A percentile compares a stretch with the other conserved stretches of the same genome.
Evolutionary conservation across 1,284 basidiomycete species (phyloP).

Genomic region (Ustilago curta): DNA sequence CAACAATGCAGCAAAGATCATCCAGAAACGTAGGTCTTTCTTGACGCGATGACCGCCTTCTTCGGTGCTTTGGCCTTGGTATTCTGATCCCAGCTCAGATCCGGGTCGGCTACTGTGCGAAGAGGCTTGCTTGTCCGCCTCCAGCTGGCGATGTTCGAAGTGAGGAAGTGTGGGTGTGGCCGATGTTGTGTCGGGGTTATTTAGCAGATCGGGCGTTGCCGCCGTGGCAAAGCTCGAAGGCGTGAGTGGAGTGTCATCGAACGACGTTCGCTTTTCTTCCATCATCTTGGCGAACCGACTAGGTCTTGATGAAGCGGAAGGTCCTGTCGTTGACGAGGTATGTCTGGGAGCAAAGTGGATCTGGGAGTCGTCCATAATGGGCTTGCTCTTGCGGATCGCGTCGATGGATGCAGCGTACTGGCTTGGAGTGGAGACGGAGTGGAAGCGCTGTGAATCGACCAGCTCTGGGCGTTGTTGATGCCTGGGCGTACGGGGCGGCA

Average conservation of each 20-base stretch:
- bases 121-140: background rate
- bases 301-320: background rate
- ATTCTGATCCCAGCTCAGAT: background rate
- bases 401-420: background rate
- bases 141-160: background rate
- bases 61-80: background rate
- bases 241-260: background rate
- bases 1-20: slow-evolving; percentile 24
- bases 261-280: slow-evolving; percentile 6
- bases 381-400: background rate
- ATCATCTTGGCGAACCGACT: background rate
- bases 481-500: background rate
- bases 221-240: slow-evolving; percentile 3
- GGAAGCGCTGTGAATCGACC: background rate
- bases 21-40: slow-evolving; percentile 30
- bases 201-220: background rate
- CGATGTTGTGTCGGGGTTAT: background rate
- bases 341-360: background rate
- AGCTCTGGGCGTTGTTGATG: background rate
- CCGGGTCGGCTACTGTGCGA: background rate
- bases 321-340: background rate
- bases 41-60: slow-evolving; percentile 14
- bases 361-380: no score
- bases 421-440: background rate
- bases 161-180: background rate